These are phyloP conservation scores for Chalaropsis thielavioides DNA, from an alignment of 2,329 filamentous ascomycete genomes.

Conservation along the genomic window DNA sequence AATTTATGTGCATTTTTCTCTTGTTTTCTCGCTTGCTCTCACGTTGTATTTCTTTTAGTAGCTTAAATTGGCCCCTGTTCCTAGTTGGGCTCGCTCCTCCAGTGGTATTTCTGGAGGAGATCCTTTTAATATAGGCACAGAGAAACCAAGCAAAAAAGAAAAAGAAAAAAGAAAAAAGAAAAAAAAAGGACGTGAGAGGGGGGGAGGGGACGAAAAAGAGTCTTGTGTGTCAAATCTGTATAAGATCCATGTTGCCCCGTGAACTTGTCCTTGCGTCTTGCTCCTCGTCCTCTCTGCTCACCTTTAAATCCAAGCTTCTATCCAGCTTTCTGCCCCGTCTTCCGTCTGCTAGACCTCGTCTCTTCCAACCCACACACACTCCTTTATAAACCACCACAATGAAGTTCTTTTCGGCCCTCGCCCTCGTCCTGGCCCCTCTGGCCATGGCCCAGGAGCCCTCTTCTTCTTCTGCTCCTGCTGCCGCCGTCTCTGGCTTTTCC, in stretches of 20 bases:
- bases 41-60: background rate
- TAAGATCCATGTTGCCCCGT: constrained; percentile 2
- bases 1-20: background rate
- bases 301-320: constrained; percentile 1
- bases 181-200: background rate
- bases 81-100: background rate
- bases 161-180: background rate
- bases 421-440: constrained; percentile 38
- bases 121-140: background rate
- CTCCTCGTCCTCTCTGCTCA: background rate
- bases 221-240: background rate
- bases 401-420: constrained; percentile 31
- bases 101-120: constrained; percentile 2
- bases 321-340: background rate
- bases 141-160: background rate
- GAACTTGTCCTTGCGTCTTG: background rate
- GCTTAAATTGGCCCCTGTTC: background rate
- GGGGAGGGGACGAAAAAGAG: background rate
- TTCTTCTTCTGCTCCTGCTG: constrained; percentile 14
- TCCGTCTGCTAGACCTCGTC: background rate
- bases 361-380: background rate
- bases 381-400: constrained; percentile 22
- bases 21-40: background rate
- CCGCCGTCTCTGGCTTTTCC: constrained; percentile 26
- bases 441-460: constrained; percentile 31